Evolutionary conservation across 2,329 filamentous ascomycete species (phyloP).

Genomic region (Aspergillus proliferans): DNA sequence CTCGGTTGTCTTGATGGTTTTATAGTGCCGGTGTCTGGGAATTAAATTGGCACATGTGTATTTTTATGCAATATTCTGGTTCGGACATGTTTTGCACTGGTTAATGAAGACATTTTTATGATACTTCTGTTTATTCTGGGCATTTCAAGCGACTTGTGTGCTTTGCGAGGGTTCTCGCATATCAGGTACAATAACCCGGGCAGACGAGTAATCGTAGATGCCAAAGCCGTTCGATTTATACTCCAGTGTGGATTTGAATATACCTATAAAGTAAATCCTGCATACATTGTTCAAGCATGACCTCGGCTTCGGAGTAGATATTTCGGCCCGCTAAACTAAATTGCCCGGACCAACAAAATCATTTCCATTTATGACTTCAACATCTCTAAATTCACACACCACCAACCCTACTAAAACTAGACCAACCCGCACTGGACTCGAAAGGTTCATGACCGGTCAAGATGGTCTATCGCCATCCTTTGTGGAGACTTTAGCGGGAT

Average conservation of each 20-base stretch:
- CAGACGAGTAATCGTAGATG: too few relatives aligned
- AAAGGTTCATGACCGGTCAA: conserved; percentile 38
- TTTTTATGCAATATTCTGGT: conserved; percentile 17
- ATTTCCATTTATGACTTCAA: not conserved
- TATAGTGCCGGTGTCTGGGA: conserved; percentile 6
- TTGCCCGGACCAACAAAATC: not conserved
- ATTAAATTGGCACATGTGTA: conserved; percentile 18
- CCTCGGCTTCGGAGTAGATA: too few relatives aligned
- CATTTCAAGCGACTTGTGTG: too few relatives aligned
- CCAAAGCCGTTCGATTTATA: too few relatives aligned
- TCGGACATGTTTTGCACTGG: conserved; percentile 7
- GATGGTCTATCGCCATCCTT: conserved; percentile 65
- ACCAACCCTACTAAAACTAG: not conserved
- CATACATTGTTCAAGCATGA: too few relatives aligned
- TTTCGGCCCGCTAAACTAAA: conserved; percentile 6
- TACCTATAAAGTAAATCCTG: too few relatives aligned
- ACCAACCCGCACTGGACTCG: conserved; percentile 2
- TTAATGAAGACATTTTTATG: conserved; percentile 5
- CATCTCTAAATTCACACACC: not conserved
- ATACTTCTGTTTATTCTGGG: too few relatives aligned
- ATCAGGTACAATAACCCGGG: too few relatives aligned
- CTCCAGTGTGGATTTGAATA: too few relatives aligned
- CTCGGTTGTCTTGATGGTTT: conserved; percentile 2
- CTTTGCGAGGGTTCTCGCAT: too few relatives aligned
- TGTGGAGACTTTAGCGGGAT: conserved; percentile 82